A percentile compares a stretch with the other conserved stretches of the same genome.
phyloP scores from a whole-genome alignment of 257 asterid species.

The Scutellaria barbata region DNA sequence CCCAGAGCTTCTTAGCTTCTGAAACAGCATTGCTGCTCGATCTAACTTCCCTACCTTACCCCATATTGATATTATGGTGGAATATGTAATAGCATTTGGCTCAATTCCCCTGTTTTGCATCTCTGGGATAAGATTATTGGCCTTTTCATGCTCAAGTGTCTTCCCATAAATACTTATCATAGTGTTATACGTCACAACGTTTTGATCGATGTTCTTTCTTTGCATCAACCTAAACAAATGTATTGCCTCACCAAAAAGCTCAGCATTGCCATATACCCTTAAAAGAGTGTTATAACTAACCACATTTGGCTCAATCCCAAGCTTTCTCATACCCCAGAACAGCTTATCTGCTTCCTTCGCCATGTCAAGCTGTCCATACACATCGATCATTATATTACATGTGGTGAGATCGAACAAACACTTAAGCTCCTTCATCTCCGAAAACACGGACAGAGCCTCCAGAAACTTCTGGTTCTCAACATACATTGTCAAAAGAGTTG shows the following conservation, averaged over 20 bases:
- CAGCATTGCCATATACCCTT: conserved; percentile 91
- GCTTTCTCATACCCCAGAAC: conserved; percentile 91
- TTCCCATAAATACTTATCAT: conserved; percentile 93
- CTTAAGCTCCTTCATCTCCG: conserved; percentile 74
- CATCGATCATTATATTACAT: conserved; percentile 94
- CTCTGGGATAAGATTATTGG: conserved; percentile 86
- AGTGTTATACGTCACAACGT: conserved; percentile 91
- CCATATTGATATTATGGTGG: conserved; percentile 94
- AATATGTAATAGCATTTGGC: conserved; percentile 88
- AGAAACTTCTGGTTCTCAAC: conserved; percentile 76
- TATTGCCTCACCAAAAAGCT: conserved; percentile 94
- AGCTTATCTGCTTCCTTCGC: conserved; percentile 91
- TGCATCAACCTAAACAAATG: conserved; percentile 96
- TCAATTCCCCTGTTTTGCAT: conserved; percentile 81
- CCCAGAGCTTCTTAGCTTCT: conserved; percentile 85
- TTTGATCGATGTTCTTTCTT: conserved; percentile 81
- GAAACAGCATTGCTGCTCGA: conserved; percentile 85
- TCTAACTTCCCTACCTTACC: conserved; percentile 83
- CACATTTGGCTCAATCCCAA: conserved; percentile 87
- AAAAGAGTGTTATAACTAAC: conserved; percentile 88
- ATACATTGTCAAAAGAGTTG: conserved; percentile 73
- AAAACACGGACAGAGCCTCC: conserved; percentile 79
- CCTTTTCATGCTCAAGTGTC: conserved; percentile 93
- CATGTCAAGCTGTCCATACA: conserved; percentile 93
- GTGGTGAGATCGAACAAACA: conserved; percentile 77